phyloP scores from a whole-genome alignment of 768 basidiomycete species.

The Dictyophora rubrovolvata region DNA sequence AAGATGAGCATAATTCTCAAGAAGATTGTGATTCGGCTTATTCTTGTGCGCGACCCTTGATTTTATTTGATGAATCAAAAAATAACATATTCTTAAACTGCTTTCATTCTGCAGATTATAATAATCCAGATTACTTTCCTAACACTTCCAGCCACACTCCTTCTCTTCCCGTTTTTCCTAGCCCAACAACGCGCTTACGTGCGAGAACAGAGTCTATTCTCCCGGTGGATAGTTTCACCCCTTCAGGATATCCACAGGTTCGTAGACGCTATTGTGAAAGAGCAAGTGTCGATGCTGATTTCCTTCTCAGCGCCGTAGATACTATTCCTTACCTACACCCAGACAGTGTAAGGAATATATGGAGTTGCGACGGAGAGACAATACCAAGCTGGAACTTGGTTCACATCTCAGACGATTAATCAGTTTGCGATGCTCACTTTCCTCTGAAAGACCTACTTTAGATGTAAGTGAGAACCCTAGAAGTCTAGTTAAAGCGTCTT shows the following conservation, averaged over 20 bases:
- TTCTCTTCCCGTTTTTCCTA: not conserved
- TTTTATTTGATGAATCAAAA: not conserved
- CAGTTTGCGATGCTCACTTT: not conserved
- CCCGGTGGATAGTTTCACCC: not conserved
- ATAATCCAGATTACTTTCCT: conserved; percentile 1
- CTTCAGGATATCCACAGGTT: not conserved
- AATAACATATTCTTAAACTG: not conserved
- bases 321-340: not conserved
- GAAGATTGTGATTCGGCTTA: conserved; percentile 1
- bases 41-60: not conserved
- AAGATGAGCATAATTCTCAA: not conserved
- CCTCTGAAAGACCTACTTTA: not conserved
- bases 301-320: not conserved
- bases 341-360: not conserved
- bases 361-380: not conserved
- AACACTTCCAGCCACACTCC: not conserved
- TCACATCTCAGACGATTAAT: not conserved
- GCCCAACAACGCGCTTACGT: not conserved
- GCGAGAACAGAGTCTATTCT: not conserved
- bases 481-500: not conserved
- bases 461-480: not conserved
- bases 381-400: not conserved
- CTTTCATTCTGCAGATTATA: not conserved
- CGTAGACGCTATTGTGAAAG: not conserved
- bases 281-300: not conserved